phyloP scores from a whole-genome alignment of 2,329 filamentous ascomycete genomes.

The Pseudodiploospora longispora region DNA sequence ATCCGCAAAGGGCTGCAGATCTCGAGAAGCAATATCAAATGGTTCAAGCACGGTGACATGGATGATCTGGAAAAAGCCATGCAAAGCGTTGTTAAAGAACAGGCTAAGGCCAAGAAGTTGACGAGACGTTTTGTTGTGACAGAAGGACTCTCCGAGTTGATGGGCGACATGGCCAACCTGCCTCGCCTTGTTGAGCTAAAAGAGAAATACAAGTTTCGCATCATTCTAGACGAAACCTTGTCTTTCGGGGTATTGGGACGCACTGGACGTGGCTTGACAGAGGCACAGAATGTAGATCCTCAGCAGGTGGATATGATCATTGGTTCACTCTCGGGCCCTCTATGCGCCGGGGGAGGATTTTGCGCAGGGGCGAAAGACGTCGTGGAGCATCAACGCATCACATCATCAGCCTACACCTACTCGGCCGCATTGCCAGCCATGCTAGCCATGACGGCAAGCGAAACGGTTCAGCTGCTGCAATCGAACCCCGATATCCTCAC shows the following conservation, averaged over 20 bases:
- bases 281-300: constrained; percentile 93
- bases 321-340: constrained; percentile 79
- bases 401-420: constrained; percentile 86
- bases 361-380: constrained; percentile 88
- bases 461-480: constrained; percentile 79
- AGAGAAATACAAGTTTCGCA: constrained; percentile 92
- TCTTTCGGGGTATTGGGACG: constrained; percentile 91
- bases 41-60: constrained; percentile 97
- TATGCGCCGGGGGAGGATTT: constrained; percentile 92
- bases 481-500: constrained; percentile 74
- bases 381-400: constrained; percentile 92
- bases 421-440: constrained; percentile 91
- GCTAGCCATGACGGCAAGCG: constrained; percentile 89
- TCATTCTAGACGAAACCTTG: constrained; percentile 96
- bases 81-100: constrained; percentile 78
- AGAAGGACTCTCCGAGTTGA: constrained; percentile 86
- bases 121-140: constrained; percentile 94
- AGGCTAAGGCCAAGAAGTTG: constrained; percentile 73
- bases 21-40: constrained; percentile 79
- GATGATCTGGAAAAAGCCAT: constrained; percentile 82
- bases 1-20: constrained; percentile 93
- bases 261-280: constrained; percentile 85
- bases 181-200: constrained; percentile 90
- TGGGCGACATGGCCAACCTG: constrained; percentile 76
- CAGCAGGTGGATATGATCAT: constrained; percentile 95